These are phyloP conservation scores for Musa troglodytarum DNA, from an alignment of 176 grass and related monocot genomes.

Conservation along the genomic window DNA sequence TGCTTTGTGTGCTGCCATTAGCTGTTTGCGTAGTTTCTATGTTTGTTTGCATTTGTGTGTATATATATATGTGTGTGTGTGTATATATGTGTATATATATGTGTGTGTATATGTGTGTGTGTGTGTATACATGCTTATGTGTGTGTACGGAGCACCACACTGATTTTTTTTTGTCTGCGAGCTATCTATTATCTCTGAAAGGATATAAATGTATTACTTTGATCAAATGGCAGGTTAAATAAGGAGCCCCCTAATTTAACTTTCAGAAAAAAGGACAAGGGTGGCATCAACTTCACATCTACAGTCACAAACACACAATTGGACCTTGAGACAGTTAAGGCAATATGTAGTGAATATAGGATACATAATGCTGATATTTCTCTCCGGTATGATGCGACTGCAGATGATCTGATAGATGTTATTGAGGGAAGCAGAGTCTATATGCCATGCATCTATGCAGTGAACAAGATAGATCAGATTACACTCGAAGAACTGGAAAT, in stretches of 20 bases:
- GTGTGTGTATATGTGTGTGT: no score
- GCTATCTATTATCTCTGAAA: neutral
- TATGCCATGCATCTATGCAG: conserved; percentile 87
- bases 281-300: conserved; percentile 95
- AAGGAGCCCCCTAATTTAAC: conserved; percentile 88
- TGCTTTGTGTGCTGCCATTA: no score
- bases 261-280: conserved; percentile 88
- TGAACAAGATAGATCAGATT: conserved; percentile 97
- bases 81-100: no score
- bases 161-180: no score
- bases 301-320: conserved; percentile 77
- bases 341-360: conserved; percentile 91
- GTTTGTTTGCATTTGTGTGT: no score
- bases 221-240: conserved; percentile 59
- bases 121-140: no score
- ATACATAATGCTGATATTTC: conserved; percentile 95
- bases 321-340: conserved; percentile 91
- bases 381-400: conserved; percentile 84
- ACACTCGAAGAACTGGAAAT: conserved; percentile 96
- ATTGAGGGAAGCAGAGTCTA: conserved; percentile 97
- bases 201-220: neutral
- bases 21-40: no score
- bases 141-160: no score
- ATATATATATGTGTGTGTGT: no score
- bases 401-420: conserved; percentile 94